phyloP scores from a whole-genome alignment of 2,329 filamentous ascomycete species.

The Colletotrichum somersetense region DNA sequence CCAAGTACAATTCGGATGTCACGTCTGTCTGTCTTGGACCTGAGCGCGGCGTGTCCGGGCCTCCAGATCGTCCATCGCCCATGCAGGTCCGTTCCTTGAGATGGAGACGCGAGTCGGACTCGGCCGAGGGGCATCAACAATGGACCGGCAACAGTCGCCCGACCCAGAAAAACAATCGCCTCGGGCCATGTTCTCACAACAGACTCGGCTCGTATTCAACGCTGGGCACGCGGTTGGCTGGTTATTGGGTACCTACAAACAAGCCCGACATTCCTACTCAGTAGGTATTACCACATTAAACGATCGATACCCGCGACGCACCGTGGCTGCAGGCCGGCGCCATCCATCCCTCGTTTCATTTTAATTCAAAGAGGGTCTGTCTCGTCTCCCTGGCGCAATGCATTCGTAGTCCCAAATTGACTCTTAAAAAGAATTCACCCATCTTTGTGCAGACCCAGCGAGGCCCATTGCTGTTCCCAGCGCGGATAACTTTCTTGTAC shows the following conservation, averaged over 20 bases:
- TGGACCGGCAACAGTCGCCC: constrained; percentile 10
- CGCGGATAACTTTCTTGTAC: background rate
- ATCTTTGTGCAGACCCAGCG: background rate
- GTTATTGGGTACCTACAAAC: background rate
- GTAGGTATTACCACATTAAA: constrained; percentile 11
- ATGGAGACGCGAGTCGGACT: constrained; percentile 4
- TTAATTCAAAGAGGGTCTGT: background rate
- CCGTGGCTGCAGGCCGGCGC: constrained; percentile 31
- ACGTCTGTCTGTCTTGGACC: constrained; percentile 1
- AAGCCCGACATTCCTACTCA: background rate
- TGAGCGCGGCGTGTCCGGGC: constrained; percentile 24
- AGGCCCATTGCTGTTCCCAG: background rate
- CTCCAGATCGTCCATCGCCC: background rate
- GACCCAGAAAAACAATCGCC: constrained; percentile 9
- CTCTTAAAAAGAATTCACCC: background rate
- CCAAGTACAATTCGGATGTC: constrained; percentile 12
- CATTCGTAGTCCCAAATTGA: background rate
- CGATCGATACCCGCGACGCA: constrained; percentile 13
- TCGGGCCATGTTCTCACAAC: constrained; percentile 7
- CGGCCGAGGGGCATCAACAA: constrained; percentile 16
- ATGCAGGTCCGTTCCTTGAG: constrained; percentile 8
- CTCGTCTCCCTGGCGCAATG: constrained; percentile 26
- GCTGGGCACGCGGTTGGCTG: constrained; percentile 22
- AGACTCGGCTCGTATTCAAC: constrained; percentile 27
- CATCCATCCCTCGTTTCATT: constrained; percentile 10